Evolutionary conservation across 495 filamentous ascomycete species (phyloP).

Genomic region (Aspergillus sclerotiicarbonarius): DNA sequence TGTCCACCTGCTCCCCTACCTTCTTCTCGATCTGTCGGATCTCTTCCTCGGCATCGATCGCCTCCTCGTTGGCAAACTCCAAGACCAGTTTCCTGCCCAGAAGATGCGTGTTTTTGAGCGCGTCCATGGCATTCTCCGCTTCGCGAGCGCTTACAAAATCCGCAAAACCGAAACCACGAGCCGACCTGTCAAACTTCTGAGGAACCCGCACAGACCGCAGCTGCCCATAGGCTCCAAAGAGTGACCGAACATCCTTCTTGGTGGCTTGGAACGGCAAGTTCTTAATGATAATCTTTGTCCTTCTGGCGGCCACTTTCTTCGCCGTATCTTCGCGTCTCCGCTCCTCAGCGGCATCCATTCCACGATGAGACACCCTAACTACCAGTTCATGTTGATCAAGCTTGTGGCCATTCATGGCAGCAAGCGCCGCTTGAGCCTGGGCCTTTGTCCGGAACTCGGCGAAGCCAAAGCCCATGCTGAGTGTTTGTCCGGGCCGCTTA

Average conservation of each 20-base stretch:
- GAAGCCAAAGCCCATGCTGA: conserved; percentile 98
- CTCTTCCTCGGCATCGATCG: conserved; percentile 89
- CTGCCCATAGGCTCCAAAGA: conserved; percentile 88
- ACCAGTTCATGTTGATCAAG: conserved; percentile 83
- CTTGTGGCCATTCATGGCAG: conserved; percentile 80
- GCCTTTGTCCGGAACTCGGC: conserved; percentile 77
- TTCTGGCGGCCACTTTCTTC: conserved; percentile 68
- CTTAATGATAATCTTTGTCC: conserved; percentile 95
- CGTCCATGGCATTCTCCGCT: conserved; percentile 88
- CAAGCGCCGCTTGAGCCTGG: conserved; percentile 73
- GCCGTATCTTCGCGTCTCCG: conserved; percentile 73
- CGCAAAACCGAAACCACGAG: conserved; percentile 94
- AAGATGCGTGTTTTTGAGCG: conserved; percentile 89
- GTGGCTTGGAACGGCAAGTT: conserved; percentile 95
- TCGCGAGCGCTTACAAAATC: conserved; percentile 91
- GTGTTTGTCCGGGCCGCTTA: conserved; percentile 74
- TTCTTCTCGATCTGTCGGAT: conserved; percentile 96
- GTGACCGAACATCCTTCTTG: conserved; percentile 82
- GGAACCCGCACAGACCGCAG: conserved; percentile 89
- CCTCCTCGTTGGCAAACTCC: conserved; percentile 82
- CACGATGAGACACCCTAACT: conserved; percentile 81
- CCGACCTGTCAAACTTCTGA: conserved; percentile 83
- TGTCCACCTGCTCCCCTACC: conserved; percentile 80
- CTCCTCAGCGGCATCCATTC: conserved; percentile 81
- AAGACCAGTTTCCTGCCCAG: conserved; percentile 84